These are phyloP conservation scores for Hortiboletus campestris DNA, from an alignment of 768 basidiomycete species.

Conservation along the genomic window DNA sequence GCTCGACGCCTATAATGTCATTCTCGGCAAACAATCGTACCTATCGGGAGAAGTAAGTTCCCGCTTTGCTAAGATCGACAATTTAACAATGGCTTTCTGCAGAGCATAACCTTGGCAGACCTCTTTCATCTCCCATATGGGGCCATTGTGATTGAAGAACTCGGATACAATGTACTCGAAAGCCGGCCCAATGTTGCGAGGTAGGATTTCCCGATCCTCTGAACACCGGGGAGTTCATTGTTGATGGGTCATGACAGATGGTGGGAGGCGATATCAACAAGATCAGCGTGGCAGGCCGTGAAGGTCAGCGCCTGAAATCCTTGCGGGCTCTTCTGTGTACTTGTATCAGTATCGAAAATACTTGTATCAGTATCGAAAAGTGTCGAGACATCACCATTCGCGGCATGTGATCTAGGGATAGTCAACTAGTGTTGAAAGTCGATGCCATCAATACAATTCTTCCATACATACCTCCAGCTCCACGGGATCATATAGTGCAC, in stretches of 20 bases:
- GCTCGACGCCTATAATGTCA: slow-evolving; percentile 51
- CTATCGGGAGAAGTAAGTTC: slow-evolving; percentile 53
- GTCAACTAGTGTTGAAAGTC: not conserved
- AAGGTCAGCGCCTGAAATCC: slow-evolving; percentile 32
- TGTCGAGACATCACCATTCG: not conserved
- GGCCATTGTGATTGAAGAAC: slow-evolving; percentile 26
- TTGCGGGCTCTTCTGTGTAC: not conserved
- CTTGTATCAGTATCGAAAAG: too few species aligned
- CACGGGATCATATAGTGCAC: not conserved
- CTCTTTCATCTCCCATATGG: slow-evolving; percentile 45
- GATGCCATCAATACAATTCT: not conserved
- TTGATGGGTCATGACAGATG: slow-evolving; percentile 35
- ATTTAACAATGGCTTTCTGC: not conserved
- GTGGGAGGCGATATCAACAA: slow-evolving; percentile 48
- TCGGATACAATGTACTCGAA: slow-evolving; percentile 21
- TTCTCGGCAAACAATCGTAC: slow-evolving; percentile 53
- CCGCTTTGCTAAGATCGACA: not conserved
- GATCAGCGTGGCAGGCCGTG: slow-evolving; percentile 48
- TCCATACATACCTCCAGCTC: too few species aligned
- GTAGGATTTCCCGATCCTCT: slow-evolving; percentile 4
- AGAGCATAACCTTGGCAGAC: slow-evolving; percentile 47
- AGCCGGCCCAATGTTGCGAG: slow-evolving; percentile 28
- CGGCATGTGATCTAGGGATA: not conserved
- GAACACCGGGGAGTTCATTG: too few species aligned
- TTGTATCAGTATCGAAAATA: not conserved